phyloP scores from a whole-genome alignment of 2,329 filamentous ascomycete genomes.

The Didymella keratinophila region DNA sequence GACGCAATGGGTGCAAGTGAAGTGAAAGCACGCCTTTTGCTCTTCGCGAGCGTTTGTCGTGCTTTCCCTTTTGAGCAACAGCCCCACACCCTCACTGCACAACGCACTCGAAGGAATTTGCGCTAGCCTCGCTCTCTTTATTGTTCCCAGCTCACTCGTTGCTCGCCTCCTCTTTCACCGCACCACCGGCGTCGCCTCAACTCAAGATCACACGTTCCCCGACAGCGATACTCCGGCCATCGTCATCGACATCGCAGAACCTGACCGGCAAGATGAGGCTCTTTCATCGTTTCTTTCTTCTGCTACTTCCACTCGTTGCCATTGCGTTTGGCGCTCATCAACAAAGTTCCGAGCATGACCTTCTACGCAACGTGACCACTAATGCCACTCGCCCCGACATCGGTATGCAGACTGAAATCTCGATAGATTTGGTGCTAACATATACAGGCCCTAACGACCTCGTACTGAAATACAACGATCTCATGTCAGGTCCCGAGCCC shows the following conservation, averaged over 20 bases:
- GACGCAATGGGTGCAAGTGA: not conserved
- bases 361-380: not conserved
- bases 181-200: not conserved
- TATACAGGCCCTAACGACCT: not conserved
- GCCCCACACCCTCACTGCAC: not conserved
- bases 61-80: not conserved
- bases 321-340: not conserved
- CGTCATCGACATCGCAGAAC: too few species aligned
- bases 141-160: not conserved
- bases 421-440: not conserved
- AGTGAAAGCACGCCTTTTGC: not conserved
- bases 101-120: not conserved
- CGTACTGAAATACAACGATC: not conserved
- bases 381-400: not conserved
- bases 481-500: constrained; percentile 4
- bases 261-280: not conserved
- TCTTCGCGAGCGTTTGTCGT: constrained; percentile 2
- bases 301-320: not conserved
- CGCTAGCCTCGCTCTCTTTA: not conserved
- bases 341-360: not conserved
- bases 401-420: not conserved
- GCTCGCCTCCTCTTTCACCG: not conserved
- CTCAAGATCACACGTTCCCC: not conserved
- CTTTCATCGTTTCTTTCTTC: not conserved
- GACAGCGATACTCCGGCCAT: not conserved